Evolutionary conservation across 2,329 filamentous ascomycete species (phyloP), one percentile per base, ranked within the genome.

Genomic region (Graphiopsis chlorocephala): DNA sequence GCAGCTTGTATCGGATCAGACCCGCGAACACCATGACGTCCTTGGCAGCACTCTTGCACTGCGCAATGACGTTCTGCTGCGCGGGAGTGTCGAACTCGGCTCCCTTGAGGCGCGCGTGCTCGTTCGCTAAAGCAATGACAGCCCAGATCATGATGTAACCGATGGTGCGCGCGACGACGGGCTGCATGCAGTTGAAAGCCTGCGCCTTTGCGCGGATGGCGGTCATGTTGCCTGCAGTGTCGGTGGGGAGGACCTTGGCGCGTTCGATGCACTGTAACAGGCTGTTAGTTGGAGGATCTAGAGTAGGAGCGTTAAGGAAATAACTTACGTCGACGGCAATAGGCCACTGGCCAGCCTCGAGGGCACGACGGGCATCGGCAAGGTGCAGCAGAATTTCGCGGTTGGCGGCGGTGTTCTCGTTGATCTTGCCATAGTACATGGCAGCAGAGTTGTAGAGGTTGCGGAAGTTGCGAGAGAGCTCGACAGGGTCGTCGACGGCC

Each of bases 21-120:
- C 93, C 94, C 17, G 93, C 94, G 81, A 97, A 98, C 15, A 95
- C 90, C 82, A 95, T 97, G 72, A 97, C 79, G 78, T 98, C 94
- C 77, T 93, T 88, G 45, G 91, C 93, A 81, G 91, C 92, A 76
- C 90, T 87, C 79, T 90, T 86, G 73, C 96, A 81, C 72, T 90
- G 84, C 65, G 90, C 87, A 60, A 89, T 87, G 78, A 92, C 85
- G 76, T 80, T 72, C 57, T 74, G 70, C 63, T 70, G 68, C n/a
- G 64, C 68, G 82, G 79, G 75, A 80, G 83, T 74, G 70, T 90
- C 92, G 77, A 90, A 97, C 71, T 89, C 86, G 29, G 89, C 88
- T 65, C 83, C 85, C 64, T 85, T 84, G 55, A 96, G 83, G 67
- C 88, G 82, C 71, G 90, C 88, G 67, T 91, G 86, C 78, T 97